phyloP scores from a whole-genome alignment of 2,329 filamentous ascomycete species.

The Colletotrichum sp. region DNA sequence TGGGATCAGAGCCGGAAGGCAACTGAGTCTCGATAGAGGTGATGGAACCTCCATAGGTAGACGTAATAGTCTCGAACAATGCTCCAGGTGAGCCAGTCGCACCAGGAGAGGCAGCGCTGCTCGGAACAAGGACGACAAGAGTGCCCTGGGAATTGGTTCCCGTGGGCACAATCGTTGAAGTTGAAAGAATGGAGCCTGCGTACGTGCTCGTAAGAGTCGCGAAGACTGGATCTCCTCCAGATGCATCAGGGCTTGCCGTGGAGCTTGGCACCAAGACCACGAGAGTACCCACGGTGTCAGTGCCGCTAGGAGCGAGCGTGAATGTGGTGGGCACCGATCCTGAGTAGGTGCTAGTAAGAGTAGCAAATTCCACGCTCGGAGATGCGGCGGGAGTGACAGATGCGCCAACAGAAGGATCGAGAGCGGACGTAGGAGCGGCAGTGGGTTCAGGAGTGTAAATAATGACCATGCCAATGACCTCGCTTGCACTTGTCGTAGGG shows the following conservation, averaged over 20 bases:
- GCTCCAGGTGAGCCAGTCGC: neutral
- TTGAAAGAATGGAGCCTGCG: neutral
- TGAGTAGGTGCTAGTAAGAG: constrained; percentile 5
- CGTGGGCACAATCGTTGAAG: neutral
- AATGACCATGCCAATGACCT: neutral
- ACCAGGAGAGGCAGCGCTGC: neutral
- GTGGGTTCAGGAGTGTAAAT: neutral
- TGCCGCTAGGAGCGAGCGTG: neutral
- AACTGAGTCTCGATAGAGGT: neutral
- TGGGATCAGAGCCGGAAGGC: neutral
- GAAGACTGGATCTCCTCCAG: neutral
- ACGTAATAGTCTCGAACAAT: neutral
- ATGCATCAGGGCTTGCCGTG: neutral
- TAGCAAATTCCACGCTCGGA: neutral
- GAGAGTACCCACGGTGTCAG: neutral
- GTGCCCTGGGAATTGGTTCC: neutral
- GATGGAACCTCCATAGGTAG: constrained; percentile 1
- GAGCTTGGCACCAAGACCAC: constrained; percentile 5
- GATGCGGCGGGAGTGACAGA: neutral
- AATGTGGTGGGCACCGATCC: neutral
- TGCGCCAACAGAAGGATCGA: neutral
- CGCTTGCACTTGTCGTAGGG: neutral
- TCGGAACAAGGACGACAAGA: constrained; percentile 5
- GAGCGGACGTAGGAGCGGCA: neutral
- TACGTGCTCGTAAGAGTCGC: constrained; percentile 5